Percentiles rank a stretch among this genome's conserved stretches.
Conservation (phyloP, 1,139 yeast species). For the Geotrichum phurueaensis region DNA sequence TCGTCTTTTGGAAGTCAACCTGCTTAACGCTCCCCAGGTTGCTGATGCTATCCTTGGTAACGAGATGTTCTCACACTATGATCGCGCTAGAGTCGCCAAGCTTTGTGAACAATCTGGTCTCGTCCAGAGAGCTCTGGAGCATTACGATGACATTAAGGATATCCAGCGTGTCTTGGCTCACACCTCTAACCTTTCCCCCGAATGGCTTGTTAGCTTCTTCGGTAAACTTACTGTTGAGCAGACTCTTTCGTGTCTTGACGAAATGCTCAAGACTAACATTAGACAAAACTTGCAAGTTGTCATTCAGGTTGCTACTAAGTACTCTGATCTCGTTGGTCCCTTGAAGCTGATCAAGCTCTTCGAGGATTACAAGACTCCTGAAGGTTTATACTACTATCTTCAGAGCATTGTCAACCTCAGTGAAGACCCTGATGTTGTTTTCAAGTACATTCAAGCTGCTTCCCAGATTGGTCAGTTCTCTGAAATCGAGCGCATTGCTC, state of each 20-base stretch:
- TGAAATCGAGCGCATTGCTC: conserved; percentile 92
- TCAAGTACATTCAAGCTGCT: conserved; percentile 93
- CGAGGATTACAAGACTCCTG: conserved; percentile 86
- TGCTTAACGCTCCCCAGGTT: conserved; percentile 96
- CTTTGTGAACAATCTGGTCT: conserved; percentile 93
- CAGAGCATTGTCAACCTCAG: conserved; percentile 90
- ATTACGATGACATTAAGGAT: conserved; percentile 89
- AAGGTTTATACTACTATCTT: conserved; percentile 90
- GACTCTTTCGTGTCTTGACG: conserved; percentile 79
- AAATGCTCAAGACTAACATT: conserved; percentile 72
- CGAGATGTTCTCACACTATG: conserved; percentile 92
- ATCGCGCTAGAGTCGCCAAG: conserved; percentile 85
- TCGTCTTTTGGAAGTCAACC: conserved; percentile 83
- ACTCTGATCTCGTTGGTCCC: conserved; percentile 89
- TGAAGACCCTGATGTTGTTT: conserved; percentile 90
- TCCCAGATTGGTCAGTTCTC: conserved; percentile 82
- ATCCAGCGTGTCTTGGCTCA: conserved; percentile 84
- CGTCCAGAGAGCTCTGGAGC: conserved; percentile 90
- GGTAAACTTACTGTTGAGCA: conserved; percentile 95
- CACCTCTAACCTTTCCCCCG: conserved; percentile 78
- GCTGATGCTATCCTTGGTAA: conserved; percentile 98
- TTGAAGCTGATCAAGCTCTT: conserved; percentile 77
- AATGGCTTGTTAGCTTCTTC: conserved; percentile 89
- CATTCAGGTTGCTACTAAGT: conserved; percentile 94
- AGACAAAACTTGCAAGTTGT: conserved; percentile 89